phyloP scores from a whole-genome alignment of 129 eudicot species.

The Saussurea involucrata region DNA sequence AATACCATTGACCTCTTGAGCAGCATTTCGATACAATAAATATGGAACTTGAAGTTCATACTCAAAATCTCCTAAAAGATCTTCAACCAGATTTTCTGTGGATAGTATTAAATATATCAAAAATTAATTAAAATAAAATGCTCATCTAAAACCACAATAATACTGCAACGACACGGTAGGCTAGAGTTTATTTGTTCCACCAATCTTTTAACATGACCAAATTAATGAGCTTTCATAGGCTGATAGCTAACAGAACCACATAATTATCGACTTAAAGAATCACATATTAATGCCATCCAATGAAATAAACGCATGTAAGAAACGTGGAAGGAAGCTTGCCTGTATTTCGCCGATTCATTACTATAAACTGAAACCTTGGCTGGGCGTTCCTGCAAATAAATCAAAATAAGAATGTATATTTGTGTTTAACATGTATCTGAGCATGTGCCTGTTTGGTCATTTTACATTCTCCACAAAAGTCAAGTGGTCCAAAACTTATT shows the following conservation, averaged over 20 bases:
- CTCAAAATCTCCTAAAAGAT: conserved; percentile 87
- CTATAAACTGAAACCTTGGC: conserved; percentile 84
- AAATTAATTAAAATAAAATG: neutral
- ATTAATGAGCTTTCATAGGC: neutral
- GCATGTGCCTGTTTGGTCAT: neutral
- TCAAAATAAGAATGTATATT: neutral
- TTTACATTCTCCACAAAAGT: neutral
- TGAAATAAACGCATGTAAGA: neutral
- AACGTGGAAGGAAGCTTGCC: conserved; percentile 38
- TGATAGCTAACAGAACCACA: neutral
- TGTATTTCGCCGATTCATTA: conserved; percentile 82
- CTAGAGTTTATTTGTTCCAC: neutral
- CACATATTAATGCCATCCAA: neutral
- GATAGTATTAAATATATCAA: neutral
- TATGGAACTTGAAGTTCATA: conserved; percentile 85
- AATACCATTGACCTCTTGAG: conserved; percentile 85
- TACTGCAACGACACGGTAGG: neutral
- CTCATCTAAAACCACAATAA: neutral
- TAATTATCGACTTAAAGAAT: neutral
- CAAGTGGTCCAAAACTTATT: neutral
- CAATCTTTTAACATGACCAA: neutral
- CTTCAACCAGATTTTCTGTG: conserved; percentile 84
- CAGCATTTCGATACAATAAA: conserved; percentile 73
- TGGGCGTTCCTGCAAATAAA: conserved; percentile 55
- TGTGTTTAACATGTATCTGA: neutral